A percentile compares a stretch with the other conserved stretches of the same genome.
Evolutionary conservation across 2,329 filamentous ascomycete species (phyloP).

Genomic region (Xylariaceae sp.): DNA sequence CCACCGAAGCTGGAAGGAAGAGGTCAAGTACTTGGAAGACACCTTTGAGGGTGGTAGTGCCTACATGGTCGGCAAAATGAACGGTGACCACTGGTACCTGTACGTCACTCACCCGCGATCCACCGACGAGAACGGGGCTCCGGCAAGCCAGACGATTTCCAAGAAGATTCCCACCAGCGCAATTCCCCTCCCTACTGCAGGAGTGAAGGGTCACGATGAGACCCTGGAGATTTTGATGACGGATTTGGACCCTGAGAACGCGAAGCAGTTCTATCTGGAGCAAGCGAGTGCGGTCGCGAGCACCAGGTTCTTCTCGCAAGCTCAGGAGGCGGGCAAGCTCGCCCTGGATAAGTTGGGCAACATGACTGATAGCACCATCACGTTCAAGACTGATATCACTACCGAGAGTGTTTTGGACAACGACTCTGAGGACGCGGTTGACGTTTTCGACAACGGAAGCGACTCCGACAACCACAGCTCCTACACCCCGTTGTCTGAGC

Average conservation of each 20-base stretch:
- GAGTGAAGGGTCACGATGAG: slow-evolving; percentile 59
- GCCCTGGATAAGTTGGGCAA: slow-evolving; percentile 56
- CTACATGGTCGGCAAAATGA: slow-evolving; percentile 99
- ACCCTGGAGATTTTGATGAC: slow-evolving; percentile 72
- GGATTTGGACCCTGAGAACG: slow-evolving; percentile 62
- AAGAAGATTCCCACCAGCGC: slow-evolving; percentile 53
- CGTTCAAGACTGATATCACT: slow-evolving; percentile 36
- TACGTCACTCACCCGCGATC: slow-evolving; percentile 89
- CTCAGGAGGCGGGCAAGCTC: slow-evolving; percentile 56
- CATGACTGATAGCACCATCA: slow-evolving; percentile 45
- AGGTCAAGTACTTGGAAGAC: slow-evolving; percentile 86
- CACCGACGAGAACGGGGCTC: slow-evolving; percentile 50
- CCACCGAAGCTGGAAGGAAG: slow-evolving; percentile 95
- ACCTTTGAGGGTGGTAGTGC: slow-evolving; percentile 90
- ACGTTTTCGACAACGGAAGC: slow-evolving; percentile 72
- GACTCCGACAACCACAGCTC: slow-evolving; percentile 50
- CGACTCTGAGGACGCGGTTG: slow-evolving; percentile 55
- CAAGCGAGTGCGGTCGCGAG: slow-evolving; percentile 85
- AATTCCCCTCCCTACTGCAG: slow-evolving; percentile 35
- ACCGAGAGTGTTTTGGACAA: slow-evolving; percentile 37
- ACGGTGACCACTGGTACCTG: slow-evolving; percentile 97
- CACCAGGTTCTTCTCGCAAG: slow-evolving; percentile 66
- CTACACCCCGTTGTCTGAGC: slow-evolving; percentile 51
- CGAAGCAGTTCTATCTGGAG: slow-evolving; percentile 64
- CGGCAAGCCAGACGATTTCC: slow-evolving; percentile 37